Conservation (phyloP, 176 grass and related monocot genomes). For the Poa pratensis region DNA sequence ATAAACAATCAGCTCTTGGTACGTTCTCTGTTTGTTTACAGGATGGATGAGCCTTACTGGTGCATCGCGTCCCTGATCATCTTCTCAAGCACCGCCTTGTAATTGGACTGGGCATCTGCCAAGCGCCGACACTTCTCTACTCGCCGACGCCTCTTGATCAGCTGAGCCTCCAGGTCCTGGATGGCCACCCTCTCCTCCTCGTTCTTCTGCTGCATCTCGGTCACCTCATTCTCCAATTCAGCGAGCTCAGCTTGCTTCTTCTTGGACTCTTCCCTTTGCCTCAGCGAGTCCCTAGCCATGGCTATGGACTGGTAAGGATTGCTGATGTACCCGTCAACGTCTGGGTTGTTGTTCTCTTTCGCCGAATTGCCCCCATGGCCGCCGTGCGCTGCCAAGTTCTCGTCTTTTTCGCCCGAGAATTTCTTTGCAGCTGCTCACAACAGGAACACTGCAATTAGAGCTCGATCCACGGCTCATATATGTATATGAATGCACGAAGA, state of each 20-base stretch:
- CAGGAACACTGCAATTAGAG: neutral
- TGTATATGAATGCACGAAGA: neutral
- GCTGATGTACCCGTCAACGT: slow-evolving; percentile 49
- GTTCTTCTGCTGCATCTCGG: slow-evolving; percentile 65
- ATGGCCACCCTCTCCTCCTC: slow-evolving; percentile 68
- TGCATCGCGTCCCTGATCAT: slow-evolving; percentile 99
- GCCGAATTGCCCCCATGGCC: slow-evolving; percentile 44
- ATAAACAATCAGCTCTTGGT: neutral
- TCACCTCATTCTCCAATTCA: slow-evolving; percentile 66
- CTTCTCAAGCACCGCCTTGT: slow-evolving; percentile 94
- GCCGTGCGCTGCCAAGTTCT: slow-evolving; percentile 16
- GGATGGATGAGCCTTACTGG: slow-evolving; percentile 61
- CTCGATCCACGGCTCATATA: neutral
- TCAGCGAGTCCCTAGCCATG: slow-evolving; percentile 90
- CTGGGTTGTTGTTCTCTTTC: slow-evolving; percentile 78
- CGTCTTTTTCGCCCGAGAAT: slow-evolving; percentile 57
- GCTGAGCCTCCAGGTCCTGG: slow-evolving; percentile 74
- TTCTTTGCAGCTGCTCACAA: slow-evolving; percentile 63
- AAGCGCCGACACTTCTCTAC: slow-evolving; percentile 78
- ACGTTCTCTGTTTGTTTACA: neutral
- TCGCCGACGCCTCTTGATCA: slow-evolving; percentile 65
- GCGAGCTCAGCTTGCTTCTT: slow-evolving; percentile 79
- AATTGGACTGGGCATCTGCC: slow-evolving; percentile 85
- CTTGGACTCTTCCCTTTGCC: slow-evolving; percentile 76
- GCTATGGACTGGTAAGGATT: slow-evolving; percentile 86